These are phyloP conservation scores for Coniferiporia weirii DNA, from an alignment of 1,284 basidiomycete species.

Conservation along the genomic window DNA sequence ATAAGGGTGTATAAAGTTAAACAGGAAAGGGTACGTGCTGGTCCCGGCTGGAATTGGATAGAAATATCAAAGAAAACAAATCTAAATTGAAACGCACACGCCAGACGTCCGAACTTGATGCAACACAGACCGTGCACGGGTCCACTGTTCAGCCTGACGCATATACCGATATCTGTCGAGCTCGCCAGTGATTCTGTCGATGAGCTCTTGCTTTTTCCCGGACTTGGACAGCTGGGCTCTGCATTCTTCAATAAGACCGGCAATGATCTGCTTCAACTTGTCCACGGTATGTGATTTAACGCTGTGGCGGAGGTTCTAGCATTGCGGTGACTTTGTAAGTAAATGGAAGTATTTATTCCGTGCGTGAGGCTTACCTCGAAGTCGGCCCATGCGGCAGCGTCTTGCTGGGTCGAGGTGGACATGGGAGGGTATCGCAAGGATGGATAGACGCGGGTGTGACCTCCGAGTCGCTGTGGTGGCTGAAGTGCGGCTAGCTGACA, in stretches of 20 bases:
- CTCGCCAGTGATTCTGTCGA: constrained; percentile 56
- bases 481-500: constrained; percentile 2
- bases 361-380: constrained; percentile 28
- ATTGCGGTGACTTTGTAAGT: constrained; percentile 14
- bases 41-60: neutral
- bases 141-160: constrained; percentile 57
- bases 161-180: constrained; percentile 55
- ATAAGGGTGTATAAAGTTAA: neutral
- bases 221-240: constrained; percentile 60
- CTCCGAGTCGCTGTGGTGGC: neutral
- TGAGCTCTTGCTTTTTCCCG: constrained; percentile 82
- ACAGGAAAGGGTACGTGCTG: no score
- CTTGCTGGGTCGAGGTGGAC: constrained; percentile 20
- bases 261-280: constrained; percentile 70
- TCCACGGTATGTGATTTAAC: constrained; percentile 65
- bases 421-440: constrained; percentile 41
- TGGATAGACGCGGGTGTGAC: constrained; percentile 9
- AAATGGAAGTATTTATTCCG: neutral
- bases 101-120: constrained; percentile 55
- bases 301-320: constrained; percentile 41
- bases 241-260: constrained; percentile 70
- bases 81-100: constrained; percentile 42
- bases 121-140: constrained; percentile 57
- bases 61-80: neutral
- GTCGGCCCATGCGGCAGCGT: constrained; percentile 27